Evolutionary conservation across 2,329 filamentous ascomycete genomes (phyloP), one percentile per base, ranked within the genome.

Genomic region (Pseudogymnoascus sp.): DNA sequence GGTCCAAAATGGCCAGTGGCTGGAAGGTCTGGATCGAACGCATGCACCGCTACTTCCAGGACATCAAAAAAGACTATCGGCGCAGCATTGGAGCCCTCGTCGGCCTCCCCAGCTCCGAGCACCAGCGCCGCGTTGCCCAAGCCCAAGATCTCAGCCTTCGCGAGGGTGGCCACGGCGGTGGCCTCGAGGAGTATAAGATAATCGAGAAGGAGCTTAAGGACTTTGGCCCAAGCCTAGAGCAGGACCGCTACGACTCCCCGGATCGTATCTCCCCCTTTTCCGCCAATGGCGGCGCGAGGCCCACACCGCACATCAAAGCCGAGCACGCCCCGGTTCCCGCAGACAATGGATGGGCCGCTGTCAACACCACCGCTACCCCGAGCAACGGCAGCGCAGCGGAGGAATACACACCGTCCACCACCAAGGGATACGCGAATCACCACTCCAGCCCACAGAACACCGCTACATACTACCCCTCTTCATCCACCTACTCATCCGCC

Each of bases 1-100:
- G 78, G 68, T 72, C 85, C 45, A 78, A 79, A 61, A 84, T 86
- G 81, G 83, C 82, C 1, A 76, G 77, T 31, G 80, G 79, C 2
- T 86, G 84, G 71, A 77, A 80, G 61, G 74, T 73, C 55, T 81
- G 82, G 6, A 78, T 86, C 61, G 73, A 75, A 29, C 77, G 79
- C 13, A 81, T 83, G 75, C 77, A 82, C 65, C 70, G 71, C 3
- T 86, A 82, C 66, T 86, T 83, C 65, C 69, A 74, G 1, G 73
- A 71, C 1, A 78, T 83, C 64, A 82, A 79, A 68, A 74, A 74
- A 31, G 80, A 85, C 6, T 70, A 69, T 29, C 48, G 59, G 9
- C 63, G 63, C 12, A 67, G 66, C 5, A 31, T 39, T 62, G 61
- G 29, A 21, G 60, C 25, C 8, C 42, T 39, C 8, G 8, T 36